Base-by-base conservation (phyloP, 805 yeast species). In the Yamadazyma akitaensis region DNA sequence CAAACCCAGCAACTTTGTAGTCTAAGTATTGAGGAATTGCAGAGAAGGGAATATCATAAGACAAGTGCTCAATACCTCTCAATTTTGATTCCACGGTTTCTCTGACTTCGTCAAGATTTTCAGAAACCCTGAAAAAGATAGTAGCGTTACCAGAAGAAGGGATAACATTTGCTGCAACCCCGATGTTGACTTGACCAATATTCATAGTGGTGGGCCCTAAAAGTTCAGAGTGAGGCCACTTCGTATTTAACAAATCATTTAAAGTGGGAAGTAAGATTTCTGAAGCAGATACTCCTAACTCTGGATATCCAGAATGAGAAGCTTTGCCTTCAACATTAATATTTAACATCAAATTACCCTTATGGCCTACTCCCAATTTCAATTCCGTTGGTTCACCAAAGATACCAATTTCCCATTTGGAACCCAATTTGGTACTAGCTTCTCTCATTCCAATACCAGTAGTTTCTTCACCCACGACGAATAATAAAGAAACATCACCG, bases 321-420 rank as follows among this genome's bases (percentile, higher is more conserved):
- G 87, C 77, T 45, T 72, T 68, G 3, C 88, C 89, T n/a, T 58
- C 53, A n/a, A 75, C 79, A 14, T 59, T 49, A 21, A 81, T 49
- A 5, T 66, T 57, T 31, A 76, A 73, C 43, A 65, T 53, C 37
- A 68, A 76, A 32, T 72, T 64, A 13, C 88, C 88, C 61, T 84
- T 84, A 58, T 84, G 91, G 11, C 89, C 90, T 5, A 76, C 77
- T 12, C 85, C 88, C 17, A 84, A 67, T 54, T 79, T 81, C 58
- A 76, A 68, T 53, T 83, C 88, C 0, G 91, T 84, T 10, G 91
- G 91, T 60, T 84, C 91, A 11, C 90, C 90, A 63, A 84, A 84
- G 26, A 85, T 72, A 13, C 76, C 89, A 9, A 77, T 54, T 10
- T 78, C 77, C 87, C 87, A 84, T 8, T 62, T 57, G 9, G 70